Conservation (phyloP, 495 filamentous ascomycete species). For the Aspergillus cristatus region DNA sequence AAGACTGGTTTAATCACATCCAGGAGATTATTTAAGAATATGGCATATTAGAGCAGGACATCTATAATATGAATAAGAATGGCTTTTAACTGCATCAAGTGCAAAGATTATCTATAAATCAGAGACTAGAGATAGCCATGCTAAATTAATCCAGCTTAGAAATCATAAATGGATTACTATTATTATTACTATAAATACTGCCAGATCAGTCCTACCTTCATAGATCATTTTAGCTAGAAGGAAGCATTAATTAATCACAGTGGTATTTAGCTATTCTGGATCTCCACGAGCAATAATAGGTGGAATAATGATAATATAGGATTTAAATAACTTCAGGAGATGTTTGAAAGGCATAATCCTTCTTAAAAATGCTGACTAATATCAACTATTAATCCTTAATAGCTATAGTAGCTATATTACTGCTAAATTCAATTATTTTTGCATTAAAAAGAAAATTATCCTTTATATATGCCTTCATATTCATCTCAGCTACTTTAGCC, state of each 20-base stretch:
- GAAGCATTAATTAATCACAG: conserved; percentile 3
- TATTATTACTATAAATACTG: conserved; percentile 11
- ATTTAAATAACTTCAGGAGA: conserved; percentile 10
- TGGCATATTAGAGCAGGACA: no score
- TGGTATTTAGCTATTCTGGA: conserved; percentile 13
- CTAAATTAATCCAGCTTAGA: conserved; percentile 4
- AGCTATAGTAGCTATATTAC: conserved; percentile 19
- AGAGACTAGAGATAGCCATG: conserved; percentile 11
- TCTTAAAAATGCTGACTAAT: conserved; percentile 8
- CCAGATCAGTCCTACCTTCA: conserved; percentile 8
- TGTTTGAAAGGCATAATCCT: conserved; percentile 14
- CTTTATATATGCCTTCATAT: conserved; percentile 6
- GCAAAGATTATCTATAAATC: conserved; percentile 8
- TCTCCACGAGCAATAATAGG: conserved; percentile 10
- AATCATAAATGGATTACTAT: conserved; percentile 13
- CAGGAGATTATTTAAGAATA: no score
- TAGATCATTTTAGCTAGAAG: conserved; percentile 11
- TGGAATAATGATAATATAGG: conserved; percentile 17
- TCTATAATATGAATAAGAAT: no score
- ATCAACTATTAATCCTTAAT: conserved; percentile 22
- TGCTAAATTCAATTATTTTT: conserved; percentile 14
- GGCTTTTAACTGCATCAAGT: no score
- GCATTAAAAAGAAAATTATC: conserved; percentile 17
- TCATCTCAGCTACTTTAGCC: conserved; percentile 16
- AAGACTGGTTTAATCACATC: no score